Conservation (phyloP, 805 yeast species). For the Maudiozyma bulderi region DNA sequence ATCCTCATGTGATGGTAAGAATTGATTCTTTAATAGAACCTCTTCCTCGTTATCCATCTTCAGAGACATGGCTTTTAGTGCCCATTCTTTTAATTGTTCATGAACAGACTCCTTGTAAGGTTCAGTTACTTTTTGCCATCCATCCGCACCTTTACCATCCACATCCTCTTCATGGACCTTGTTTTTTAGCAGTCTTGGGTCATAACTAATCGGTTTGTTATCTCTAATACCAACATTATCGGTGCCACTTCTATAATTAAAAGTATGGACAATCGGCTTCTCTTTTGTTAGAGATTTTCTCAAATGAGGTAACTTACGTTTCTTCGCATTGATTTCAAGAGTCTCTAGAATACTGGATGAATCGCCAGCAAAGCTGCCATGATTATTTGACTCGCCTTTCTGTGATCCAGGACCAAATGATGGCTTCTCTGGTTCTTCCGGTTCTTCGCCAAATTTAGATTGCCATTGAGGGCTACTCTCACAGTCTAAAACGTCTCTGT, state of each 20-base stretch:
- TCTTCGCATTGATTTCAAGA: background rate
- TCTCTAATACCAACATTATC: conserved; percentile 82
- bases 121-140: conserved; percentile 39
- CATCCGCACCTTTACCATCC: conserved; percentile 66
- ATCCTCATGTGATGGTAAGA: conserved; percentile 50
- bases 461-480: conserved; percentile 35
- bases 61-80: conserved; percentile 35
- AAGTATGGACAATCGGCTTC: conserved; percentile 36
- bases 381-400: conserved; percentile 6
- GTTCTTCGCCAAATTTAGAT: conserved; percentile 33
- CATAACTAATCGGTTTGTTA: conserved; percentile 69
- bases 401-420: too few relatives aligned
- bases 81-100: conserved; percentile 46
- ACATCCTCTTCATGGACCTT: conserved; percentile 63
- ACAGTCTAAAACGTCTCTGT: conserved; percentile 51
- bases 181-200: conserved; percentile 66
- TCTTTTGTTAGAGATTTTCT: background rate
- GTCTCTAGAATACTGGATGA: conserved; percentile 1
- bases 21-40: conserved; percentile 19
- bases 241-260: conserved; percentile 81
- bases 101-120: conserved; percentile 46
- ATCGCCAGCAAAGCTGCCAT: conserved; percentile 5
- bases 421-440: too few relatives aligned
- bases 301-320: background rate
- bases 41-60: conserved; percentile 24